These are phyloP conservation scores for Aspergillus udagawae DNA, from an alignment of 2,329 filamentous ascomycete genomes.

Conservation along the genomic window DNA sequence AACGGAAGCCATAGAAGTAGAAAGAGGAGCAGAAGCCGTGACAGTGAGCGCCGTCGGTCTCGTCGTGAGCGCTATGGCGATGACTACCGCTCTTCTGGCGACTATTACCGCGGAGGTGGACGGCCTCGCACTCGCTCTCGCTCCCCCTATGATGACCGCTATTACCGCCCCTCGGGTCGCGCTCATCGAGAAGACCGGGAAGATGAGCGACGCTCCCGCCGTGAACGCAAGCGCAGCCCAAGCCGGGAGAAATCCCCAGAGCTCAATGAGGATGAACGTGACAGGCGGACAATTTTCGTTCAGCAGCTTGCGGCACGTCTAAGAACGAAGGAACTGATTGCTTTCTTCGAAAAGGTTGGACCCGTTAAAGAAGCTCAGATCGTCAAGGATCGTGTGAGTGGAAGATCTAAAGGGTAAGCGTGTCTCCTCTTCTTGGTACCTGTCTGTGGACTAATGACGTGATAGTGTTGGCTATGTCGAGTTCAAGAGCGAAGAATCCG, in stretches of 20 bases:
- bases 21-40: slow-evolving; percentile 73
- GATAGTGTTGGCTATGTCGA: slow-evolving; percentile 95
- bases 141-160: slow-evolving; percentile 61
- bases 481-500: slow-evolving; percentile 94
- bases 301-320: slow-evolving; percentile 95
- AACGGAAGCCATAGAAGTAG: slow-evolving; percentile 71
- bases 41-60: slow-evolving; percentile 69
- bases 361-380: slow-evolving; percentile 97
- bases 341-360: slow-evolving; percentile 93
- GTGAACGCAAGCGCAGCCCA: slow-evolving; percentile 47
- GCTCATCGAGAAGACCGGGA: slow-evolving; percentile 48
- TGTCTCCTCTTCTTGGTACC: slow-evolving; percentile 2
- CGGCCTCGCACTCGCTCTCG: slow-evolving; percentile 67
- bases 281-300: slow-evolving; percentile 95
- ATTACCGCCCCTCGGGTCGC: slow-evolving; percentile 50
- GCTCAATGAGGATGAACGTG: slow-evolving; percentile 90
- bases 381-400: slow-evolving; percentile 94
- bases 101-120: slow-evolving; percentile 65
- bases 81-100: slow-evolving; percentile 55
- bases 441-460: slow-evolving; percentile 8
- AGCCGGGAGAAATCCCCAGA: slow-evolving; percentile 54
- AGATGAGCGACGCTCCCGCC: slow-evolving; percentile 47
- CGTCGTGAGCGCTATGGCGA: slow-evolving; percentile 64
- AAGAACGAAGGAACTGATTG: slow-evolving; percentile 84
- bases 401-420: slow-evolving; percentile 90